A percentile compares a stretch with the other conserved stretches of the same genome.
These are phyloP conservation scores for Senna siamea DNA, from an alignment of 306 rosid species.

Conservation along the genomic window DNA sequence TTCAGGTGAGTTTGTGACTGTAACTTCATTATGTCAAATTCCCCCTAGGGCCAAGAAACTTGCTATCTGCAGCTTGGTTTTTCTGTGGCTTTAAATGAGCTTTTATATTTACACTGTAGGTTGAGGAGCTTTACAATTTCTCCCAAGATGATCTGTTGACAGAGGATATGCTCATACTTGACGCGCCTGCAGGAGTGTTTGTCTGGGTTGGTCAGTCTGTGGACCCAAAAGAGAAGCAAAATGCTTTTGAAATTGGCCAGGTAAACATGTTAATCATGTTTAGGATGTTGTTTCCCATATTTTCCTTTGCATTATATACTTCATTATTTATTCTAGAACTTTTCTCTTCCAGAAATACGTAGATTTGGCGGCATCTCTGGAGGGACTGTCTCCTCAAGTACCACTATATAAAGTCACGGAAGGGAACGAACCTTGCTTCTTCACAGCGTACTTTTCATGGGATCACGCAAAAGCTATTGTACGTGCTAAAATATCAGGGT, in stretches of 20 bases:
- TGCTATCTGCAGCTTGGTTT: slow-evolving; percentile 22
- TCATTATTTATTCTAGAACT: slow-evolving; percentile 16
- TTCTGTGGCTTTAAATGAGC: slow-evolving; percentile 34
- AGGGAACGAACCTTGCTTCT: slow-evolving; percentile 98
- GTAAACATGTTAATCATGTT: slow-evolving; percentile 45
- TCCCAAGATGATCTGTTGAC: slow-evolving; percentile 91
- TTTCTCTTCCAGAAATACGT: slow-evolving; percentile 73
- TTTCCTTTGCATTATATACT: slow-evolving; percentile 19
- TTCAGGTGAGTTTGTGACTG: slow-evolving; percentile 66
- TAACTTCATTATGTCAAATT: slow-evolving; percentile 12
- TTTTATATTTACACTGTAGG: slow-evolving; percentile 52
- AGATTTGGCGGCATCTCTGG: slow-evolving; percentile 77
- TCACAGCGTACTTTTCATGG: slow-evolving; percentile 94
- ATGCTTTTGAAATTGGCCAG: slow-evolving; percentile 83
- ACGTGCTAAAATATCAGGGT: slow-evolving; percentile 45
- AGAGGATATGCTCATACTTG: slow-evolving; percentile 87
- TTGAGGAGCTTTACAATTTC: slow-evolving; percentile 87
- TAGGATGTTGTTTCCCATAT: slow-evolving; percentile 34
- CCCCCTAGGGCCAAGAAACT: slow-evolving; percentile 15
- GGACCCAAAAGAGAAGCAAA: slow-evolving; percentile 79
- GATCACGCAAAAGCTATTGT: slow-evolving; percentile 78
- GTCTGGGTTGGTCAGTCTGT: slow-evolving; percentile 92
- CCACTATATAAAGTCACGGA: slow-evolving; percentile 90
- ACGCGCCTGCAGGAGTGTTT: slow-evolving; percentile 93
- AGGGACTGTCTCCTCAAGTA: slow-evolving; percentile 77